Evolutionary conservation across 1,284 basidiomycete genomes (phyloP).

Genomic region (Singerocomus inundabilis): DNA sequence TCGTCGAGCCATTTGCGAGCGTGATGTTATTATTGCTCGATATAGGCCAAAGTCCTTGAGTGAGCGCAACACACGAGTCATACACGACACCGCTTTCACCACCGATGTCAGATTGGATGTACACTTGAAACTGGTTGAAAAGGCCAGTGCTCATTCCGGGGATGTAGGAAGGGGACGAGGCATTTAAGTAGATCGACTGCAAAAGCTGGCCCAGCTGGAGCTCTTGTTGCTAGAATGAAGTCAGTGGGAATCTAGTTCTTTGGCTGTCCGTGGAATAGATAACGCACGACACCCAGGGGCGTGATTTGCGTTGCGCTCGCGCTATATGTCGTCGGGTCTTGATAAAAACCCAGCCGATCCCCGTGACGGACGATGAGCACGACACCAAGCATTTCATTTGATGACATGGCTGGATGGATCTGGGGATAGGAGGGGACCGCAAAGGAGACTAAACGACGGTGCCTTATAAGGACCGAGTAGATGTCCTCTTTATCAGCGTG

Average conservation of each 20-base stretch:
- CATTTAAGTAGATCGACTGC: conserved; percentile 60
- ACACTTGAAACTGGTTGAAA: conserved; percentile 39
- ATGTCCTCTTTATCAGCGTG: background rate
- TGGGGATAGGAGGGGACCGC: background rate
- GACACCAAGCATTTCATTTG: conserved; percentile 46
- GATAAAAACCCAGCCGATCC: conserved; percentile 63
- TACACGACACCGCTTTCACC: conserved; percentile 76
- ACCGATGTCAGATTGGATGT: conserved; percentile 70
- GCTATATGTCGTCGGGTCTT: conserved; percentile 63
- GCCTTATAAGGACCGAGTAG: background rate
- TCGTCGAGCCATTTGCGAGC: conserved; percentile 70
- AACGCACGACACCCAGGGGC: conserved; percentile 67
- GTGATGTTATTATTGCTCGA: conserved; percentile 51
- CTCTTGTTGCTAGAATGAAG: conserved; percentile 44
- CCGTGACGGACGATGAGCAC: conserved; percentile 65
- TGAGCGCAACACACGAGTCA: conserved; percentile 62
- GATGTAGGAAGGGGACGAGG: conserved; percentile 57
- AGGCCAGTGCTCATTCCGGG: conserved; percentile 53
- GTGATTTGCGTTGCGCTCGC: conserved; percentile 69
- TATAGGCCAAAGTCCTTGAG: conserved; percentile 73
- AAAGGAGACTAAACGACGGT: background rate
- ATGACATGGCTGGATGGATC: conserved; percentile 15
- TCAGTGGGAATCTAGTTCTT: background rate
- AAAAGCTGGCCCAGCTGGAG: conserved; percentile 66
- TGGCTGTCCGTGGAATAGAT: background rate